These are phyloP conservation scores for Suillus subaureus DNA, from an alignment of 768 basidiomycete species.

Conservation along the genomic window DNA sequence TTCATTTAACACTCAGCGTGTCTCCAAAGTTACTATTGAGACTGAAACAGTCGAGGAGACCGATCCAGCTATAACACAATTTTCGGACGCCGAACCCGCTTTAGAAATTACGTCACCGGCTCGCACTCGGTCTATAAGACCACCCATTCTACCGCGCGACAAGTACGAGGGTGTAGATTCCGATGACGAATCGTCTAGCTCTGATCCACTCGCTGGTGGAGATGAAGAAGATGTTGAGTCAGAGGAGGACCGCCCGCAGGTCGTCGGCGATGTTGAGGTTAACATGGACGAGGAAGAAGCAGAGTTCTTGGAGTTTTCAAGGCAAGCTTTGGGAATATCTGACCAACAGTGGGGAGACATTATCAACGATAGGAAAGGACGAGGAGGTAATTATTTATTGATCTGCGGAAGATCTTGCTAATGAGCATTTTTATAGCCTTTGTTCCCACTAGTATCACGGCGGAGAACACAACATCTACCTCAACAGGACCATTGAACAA, in stretches of 20 bases:
- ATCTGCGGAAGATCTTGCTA: neutral
- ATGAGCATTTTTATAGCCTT: slow-evolving; percentile 47
- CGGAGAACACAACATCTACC: slow-evolving; percentile 12
- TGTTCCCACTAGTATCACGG: slow-evolving; percentile 42
- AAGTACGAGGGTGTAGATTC: slow-evolving; percentile 92
- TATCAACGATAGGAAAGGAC: slow-evolving; percentile 67
- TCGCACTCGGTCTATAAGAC: slow-evolving; percentile 55
- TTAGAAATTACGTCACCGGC: slow-evolving; percentile 17
- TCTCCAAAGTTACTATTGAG: slow-evolving; percentile 48
- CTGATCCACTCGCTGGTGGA: slow-evolving; percentile 41
- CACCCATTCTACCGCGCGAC: slow-evolving; percentile 80
- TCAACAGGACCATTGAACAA: neutral
- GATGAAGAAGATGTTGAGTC: slow-evolving; percentile 57
- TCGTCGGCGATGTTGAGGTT: slow-evolving; percentile 83
- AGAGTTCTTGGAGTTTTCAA: slow-evolving; percentile 94
- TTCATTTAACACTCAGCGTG: slow-evolving; percentile 73
- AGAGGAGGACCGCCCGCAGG: slow-evolving; percentile 81
- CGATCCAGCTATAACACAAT: slow-evolving; percentile 9
- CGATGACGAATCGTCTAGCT: slow-evolving; percentile 82
- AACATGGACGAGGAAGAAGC: slow-evolving; percentile 94
- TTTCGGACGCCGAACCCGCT: slow-evolving; percentile 11
- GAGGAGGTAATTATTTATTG: slow-evolving; percentile 69
- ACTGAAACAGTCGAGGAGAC: slow-evolving; percentile 40
- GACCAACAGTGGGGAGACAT: slow-evolving; percentile 93
- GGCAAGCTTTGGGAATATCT: slow-evolving; percentile 86